Percentiles rank a stretch among this genome's conserved stretches.
These are phyloP conservation scores for Geotrichum fermentans DNA, from an alignment of 1,139 yeast species.

Conservation along the genomic window DNA sequence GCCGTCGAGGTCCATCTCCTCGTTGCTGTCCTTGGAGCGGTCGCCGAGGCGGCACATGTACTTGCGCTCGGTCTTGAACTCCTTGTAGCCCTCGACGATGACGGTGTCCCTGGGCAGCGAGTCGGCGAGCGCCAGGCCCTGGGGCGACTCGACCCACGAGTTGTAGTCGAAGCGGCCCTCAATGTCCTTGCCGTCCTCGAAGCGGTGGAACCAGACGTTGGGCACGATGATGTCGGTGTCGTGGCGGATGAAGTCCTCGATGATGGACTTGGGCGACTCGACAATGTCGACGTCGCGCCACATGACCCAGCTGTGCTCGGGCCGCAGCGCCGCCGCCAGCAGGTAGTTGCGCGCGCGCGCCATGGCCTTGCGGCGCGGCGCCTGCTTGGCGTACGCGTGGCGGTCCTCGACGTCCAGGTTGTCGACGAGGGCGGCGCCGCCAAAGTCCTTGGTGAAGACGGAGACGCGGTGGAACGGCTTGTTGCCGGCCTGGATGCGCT, in stretches of 20 bases:
- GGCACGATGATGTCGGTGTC: slow-evolving; percentile 82
- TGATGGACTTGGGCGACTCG: slow-evolving; percentile 71
- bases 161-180: slow-evolving; percentile 84
- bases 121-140: slow-evolving; percentile 62
- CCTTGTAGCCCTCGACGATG: slow-evolving; percentile 86
- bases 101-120: slow-evolving; percentile 75
- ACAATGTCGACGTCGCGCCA: slow-evolving; percentile 94
- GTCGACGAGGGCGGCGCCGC: slow-evolving; percentile 66
- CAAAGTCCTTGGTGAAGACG: slow-evolving; percentile 71
- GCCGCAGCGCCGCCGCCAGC: slow-evolving; percentile 66
- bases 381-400: slow-evolving; percentile 87
- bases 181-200: slow-evolving; percentile 64
- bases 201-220: slow-evolving; percentile 81
- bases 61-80: slow-evolving; percentile 83
- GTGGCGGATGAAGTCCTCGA: slow-evolving; percentile 71
- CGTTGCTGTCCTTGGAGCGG: slow-evolving; percentile 54
- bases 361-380: slow-evolving; percentile 79
- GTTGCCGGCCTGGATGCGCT: slow-evolving; percentile 31
- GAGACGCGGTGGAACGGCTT: slow-evolving; percentile 64
- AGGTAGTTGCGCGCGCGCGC: slow-evolving; percentile 90
- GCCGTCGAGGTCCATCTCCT: slow-evolving; percentile 72
- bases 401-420: slow-evolving; percentile 54
- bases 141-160: slow-evolving; percentile 80
- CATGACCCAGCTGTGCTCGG: slow-evolving; percentile 89
- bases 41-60: slow-evolving; percentile 74